These are phyloP conservation scores for Salvia miltiorrhiza DNA, from an alignment of 257 asterid genomes.

Conservation along the genomic window DNA sequence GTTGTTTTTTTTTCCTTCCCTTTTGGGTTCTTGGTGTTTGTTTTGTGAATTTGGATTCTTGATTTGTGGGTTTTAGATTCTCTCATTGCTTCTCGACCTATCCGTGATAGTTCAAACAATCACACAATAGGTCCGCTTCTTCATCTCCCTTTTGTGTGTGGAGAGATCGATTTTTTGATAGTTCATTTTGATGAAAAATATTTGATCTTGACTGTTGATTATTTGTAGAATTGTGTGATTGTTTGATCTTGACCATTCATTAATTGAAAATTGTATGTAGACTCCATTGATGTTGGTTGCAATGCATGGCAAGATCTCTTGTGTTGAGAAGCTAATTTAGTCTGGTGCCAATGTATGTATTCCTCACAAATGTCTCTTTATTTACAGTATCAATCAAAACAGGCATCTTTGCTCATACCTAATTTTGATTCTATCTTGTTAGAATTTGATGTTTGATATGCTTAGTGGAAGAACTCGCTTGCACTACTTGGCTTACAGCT, in stretches of 20 bases:
- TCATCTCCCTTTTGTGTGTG: too few relatives aligned
- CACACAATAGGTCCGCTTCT: too few relatives aligned
- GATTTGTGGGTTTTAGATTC: too few relatives aligned
- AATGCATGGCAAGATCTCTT: conserved; percentile 90
- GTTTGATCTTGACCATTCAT: too few relatives aligned
- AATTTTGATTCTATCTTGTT: conserved; percentile 22
- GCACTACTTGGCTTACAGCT: conserved; percentile 97
- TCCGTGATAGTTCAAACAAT: too few relatives aligned
- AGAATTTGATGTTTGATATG: conserved; percentile 91
- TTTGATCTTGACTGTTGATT: too few relatives aligned
- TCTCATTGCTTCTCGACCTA: too few relatives aligned
- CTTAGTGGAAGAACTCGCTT: conserved; percentile 85
- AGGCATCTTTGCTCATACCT: not conserved
- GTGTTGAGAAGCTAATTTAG: conserved; percentile 77
- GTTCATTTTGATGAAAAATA: too few relatives aligned
- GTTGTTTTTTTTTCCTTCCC: not conserved
- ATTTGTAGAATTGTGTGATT: too few relatives aligned
- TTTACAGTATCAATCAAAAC: not conserved
- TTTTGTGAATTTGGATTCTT: too few relatives aligned
- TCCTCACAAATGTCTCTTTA: not conserved
- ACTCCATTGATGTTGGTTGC: conserved; percentile 99
- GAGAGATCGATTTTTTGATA: too few relatives aligned
- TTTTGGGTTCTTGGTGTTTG: not conserved
- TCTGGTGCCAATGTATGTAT: conserved; percentile 86
- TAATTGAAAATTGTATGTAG: too few relatives aligned